Base-by-base conservation (phyloP, 306 rosid genomes). In the Lathyrus oleraceus region DNA sequence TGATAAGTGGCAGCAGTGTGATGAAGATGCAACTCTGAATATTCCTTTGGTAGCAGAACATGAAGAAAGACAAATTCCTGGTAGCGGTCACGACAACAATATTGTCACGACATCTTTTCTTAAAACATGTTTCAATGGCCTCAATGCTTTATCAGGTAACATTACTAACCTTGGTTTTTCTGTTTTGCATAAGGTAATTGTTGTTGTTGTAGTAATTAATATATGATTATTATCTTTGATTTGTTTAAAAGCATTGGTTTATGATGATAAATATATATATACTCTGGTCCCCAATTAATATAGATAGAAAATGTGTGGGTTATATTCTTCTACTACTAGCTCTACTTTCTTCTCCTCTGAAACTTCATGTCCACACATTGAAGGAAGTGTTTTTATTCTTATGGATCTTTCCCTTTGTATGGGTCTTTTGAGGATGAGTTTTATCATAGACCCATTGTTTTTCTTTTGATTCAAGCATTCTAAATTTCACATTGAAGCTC, bases 61-160 rank as follows among this genome's bases (percentile, higher is more conserved):
- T 25, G 47, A 57, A 71, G 30, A n/a, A 16, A 71, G 1, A 53
- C 67, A 20, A 43, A 16, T 16, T 71, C 16, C 38, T 56, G 17
- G 36, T 10, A 27, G 1, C 7, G 3, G 15, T 13, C 5, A 12
- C 3, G 20, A 5, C 11, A 36, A 44, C 3, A 32, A 7, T 12
- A 19, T 23, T 20, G 61, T 10, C 43, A 36, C 68, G 13, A 10
- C 78, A 3, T 59, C 78, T 28, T 78, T 72, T 42, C 49, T 72
- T 27, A 67, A 20, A 12, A 78, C 82, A 8, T 78, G 75, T 32
- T 67, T 78, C 78, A 72, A 78, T 60, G 78, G 75, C 0, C 78
- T 78, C 67, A 78, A 78, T 73, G 71, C 67, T 61, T 69, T 81
- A 75, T 69, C 85, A 72, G 85, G 85, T 81, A 57, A 57, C 39